Evolutionary conservation across 2,329 filamentous ascomycete genomes (phyloP).

Genomic region (Calonectria pseudoreteaudii): DNA sequence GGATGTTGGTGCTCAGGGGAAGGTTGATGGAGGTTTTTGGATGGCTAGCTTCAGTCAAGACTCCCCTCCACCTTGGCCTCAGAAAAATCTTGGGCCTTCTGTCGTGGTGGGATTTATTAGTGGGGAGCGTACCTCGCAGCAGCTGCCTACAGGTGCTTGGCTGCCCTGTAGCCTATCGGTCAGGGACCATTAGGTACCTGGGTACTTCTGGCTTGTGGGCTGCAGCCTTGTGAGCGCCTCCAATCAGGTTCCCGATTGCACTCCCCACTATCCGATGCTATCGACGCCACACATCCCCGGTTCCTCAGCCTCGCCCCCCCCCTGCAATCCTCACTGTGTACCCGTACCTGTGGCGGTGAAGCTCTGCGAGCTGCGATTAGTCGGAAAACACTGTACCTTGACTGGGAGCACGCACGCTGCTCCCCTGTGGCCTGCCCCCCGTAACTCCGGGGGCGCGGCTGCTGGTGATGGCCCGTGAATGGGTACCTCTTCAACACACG

Average conservation of each 20-base stretch:
- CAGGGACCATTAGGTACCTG: neutral
- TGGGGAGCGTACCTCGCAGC: constrained; percentile 24
- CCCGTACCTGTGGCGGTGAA: constrained; percentile 10
- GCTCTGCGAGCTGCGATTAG: neutral
- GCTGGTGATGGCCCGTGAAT: constrained; percentile 15
- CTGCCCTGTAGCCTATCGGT: neutral
- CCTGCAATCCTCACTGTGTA: neutral
- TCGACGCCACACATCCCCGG: constrained; percentile 8
- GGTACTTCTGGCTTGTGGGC: neutral
- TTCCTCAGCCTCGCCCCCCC: neutral
- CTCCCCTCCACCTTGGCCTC: constrained; percentile 19
- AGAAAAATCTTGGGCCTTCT: constrained; percentile 45
- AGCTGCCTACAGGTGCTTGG: constrained; percentile 2
- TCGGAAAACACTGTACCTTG: constrained; percentile 3
- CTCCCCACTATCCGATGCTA: neutral
- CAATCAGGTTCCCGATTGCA: neutral
- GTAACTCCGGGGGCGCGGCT: constrained; percentile 1
- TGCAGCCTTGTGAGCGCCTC: neutral
- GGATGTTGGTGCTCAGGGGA: constrained; percentile 27
- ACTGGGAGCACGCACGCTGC: neutral
- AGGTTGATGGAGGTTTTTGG: constrained; percentile 29
- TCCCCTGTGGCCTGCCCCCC: neutral
- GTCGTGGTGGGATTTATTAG: constrained; percentile 41
- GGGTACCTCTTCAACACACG: constrained; percentile 8
- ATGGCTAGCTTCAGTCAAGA: constrained; percentile 37